phyloP scores from a whole-genome alignment of 2,329 filamentous ascomycete species.

The Aschersonia sp. region DNA sequence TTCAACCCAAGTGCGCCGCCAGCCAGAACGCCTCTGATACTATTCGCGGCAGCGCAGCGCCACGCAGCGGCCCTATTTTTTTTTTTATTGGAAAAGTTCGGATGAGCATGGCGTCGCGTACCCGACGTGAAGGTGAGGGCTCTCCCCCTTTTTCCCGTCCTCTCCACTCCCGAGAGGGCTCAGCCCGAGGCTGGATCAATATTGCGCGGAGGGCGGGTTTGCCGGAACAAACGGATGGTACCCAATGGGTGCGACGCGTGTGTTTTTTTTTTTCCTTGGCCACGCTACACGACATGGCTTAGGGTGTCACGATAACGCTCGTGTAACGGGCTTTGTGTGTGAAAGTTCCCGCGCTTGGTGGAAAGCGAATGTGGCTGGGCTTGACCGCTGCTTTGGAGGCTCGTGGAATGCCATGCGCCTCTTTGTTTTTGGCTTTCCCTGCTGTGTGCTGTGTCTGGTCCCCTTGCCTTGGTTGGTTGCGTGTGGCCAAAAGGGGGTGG shows the following conservation, averaged over 20 bases:
- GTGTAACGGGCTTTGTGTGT: background rate
- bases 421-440: too few species aligned
- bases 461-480: too few species aligned
- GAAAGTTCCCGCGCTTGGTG: background rate
- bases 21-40: background rate
- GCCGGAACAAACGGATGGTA: background rate
- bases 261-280: background rate
- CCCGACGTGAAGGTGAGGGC: background rate
- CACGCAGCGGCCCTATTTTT: background rate
- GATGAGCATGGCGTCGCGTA: background rate
- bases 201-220: background rate
- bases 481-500: too few species aligned
- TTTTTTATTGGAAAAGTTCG: background rate
- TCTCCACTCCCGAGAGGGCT: background rate
- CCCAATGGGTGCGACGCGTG: background rate
- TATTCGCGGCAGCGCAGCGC: too few species aligned
- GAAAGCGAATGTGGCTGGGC: too few species aligned
- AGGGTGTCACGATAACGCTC: background rate
- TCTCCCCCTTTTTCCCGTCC: background rate
- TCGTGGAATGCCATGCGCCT: too few species aligned
- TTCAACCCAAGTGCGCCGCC: background rate
- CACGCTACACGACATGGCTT: background rate
- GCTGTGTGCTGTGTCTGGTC: too few species aligned
- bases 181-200: background rate
- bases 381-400: background rate